Evolutionary conservation across 495 filamentous ascomycete species (phyloP).

Genomic region (Podospora pseudopauciseta): DNA sequence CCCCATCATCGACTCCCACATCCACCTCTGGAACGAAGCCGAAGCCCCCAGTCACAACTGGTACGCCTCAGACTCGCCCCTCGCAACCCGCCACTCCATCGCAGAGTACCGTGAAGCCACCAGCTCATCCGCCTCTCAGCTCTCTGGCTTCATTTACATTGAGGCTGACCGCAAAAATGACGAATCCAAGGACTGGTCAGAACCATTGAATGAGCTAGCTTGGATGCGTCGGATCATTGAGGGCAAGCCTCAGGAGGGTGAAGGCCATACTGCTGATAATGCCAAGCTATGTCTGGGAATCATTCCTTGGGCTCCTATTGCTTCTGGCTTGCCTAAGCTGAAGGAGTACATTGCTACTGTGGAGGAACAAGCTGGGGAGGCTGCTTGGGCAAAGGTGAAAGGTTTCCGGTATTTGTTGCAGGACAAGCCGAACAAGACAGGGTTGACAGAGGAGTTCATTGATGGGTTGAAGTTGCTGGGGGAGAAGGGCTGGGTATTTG

Average conservation of each 20-base stretch:
- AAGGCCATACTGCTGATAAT: slow-evolving; percentile 56
- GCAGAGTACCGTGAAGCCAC: slow-evolving; percentile 51
- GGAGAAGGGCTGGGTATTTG: slow-evolving; percentile 62
- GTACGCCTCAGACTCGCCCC: slow-evolving; percentile 53
- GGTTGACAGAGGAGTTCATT: slow-evolving; percentile 58
- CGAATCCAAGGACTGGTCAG: slow-evolving; percentile 44
- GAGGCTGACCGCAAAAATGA: slow-evolving; percentile 74
- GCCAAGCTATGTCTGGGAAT: slow-evolving; percentile 57
- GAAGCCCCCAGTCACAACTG: slow-evolving; percentile 63
- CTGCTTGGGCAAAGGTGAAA: slow-evolving; percentile 45
- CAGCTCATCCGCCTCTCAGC: slow-evolving; percentile 26
- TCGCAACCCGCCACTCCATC: slow-evolving; percentile 60
- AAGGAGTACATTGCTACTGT: slow-evolving; percentile 51
- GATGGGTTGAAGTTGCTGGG: slow-evolving; percentile 68
- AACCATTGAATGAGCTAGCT: slow-evolving; percentile 66
- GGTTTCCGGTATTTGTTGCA: slow-evolving; percentile 82
- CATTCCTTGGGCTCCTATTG: slow-evolving; percentile 79
- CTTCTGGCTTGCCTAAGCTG: slow-evolving; percentile 51
- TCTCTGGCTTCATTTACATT: slow-evolving; percentile 72
- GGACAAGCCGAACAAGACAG: slow-evolving; percentile 63
- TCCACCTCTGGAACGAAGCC: slow-evolving; percentile 73
- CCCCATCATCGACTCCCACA: slow-evolving; percentile 75
- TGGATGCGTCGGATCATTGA: slow-evolving; percentile 62
- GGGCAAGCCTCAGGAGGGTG: slow-evolving; percentile 52
- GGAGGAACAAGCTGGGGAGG: slow-evolving; percentile 46